These are phyloP conservation scores for Ophiostoma quercus DNA, from an alignment of 2,329 filamentous ascomycete genomes.

Conservation along the genomic window DNA sequence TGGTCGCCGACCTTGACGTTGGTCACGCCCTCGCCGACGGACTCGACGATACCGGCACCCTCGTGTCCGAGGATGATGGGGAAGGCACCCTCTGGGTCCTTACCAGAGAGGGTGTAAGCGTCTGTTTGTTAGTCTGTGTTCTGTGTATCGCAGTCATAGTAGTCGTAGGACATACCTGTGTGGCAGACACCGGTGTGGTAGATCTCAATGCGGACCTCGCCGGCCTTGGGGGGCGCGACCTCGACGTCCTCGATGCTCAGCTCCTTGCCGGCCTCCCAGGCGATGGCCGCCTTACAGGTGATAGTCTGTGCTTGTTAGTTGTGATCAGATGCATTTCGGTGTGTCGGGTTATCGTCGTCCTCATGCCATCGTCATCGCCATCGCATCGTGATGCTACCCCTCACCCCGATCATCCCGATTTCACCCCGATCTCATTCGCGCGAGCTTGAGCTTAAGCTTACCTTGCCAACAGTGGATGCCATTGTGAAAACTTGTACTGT, in stretches of 20 bases:
- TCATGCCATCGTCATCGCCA: background rate
- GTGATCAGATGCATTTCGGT: background rate
- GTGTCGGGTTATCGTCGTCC: background rate
- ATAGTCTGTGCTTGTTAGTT: slow-evolving; percentile 59
- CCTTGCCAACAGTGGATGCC: slow-evolving; percentile 51
- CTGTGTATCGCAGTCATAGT: no score
- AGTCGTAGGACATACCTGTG: slow-evolving; percentile 57
- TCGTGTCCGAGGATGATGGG: slow-evolving; percentile 86
- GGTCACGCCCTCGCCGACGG: slow-evolving; percentile 84
- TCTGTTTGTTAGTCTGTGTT: slow-evolving; percentile 49
- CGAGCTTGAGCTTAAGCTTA: slow-evolving; percentile 31
- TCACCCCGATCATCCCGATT: background rate
- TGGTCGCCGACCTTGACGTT: slow-evolving; percentile 89
- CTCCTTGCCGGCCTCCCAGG: slow-evolving; percentile 92
- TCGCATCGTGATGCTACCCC: background rate
- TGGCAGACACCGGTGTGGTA: slow-evolving; percentile 99
- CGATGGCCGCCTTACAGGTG: slow-evolving; percentile 94
- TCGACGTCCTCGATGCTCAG: slow-evolving; percentile 88
- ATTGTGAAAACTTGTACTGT: slow-evolving; percentile 33
- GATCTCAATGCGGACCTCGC: slow-evolving; percentile 95
- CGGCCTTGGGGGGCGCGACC: slow-evolving; percentile 78
- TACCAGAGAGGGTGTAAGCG: slow-evolving; percentile 91
- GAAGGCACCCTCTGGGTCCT: slow-evolving; percentile 94
- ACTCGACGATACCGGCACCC: slow-evolving; percentile 87
- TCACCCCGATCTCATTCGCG: background rate